phyloP scores from a whole-genome alignment of 2,329 filamentous ascomycete species.

The Elsinoe ampelina region DNA sequence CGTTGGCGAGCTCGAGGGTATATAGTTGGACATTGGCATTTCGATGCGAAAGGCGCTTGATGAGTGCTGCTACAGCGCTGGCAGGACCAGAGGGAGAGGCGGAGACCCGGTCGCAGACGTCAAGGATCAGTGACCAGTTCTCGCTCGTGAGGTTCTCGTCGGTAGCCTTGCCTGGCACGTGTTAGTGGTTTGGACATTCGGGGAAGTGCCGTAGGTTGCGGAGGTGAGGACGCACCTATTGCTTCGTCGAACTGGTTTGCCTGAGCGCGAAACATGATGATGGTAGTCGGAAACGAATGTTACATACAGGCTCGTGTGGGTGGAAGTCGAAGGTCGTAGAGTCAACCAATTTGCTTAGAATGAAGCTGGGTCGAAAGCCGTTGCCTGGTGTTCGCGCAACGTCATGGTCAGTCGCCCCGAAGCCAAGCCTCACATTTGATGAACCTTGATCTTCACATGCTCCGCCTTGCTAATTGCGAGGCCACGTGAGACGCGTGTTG shows the following conservation, averaged over 20 bases:
- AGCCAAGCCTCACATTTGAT: slow-evolving; percentile 8
- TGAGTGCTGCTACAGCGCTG: slow-evolving; percentile 69
- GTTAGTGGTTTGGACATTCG: background rate
- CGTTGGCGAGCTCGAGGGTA: slow-evolving; percentile 86
- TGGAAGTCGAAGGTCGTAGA: background rate
- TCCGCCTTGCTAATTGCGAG: slow-evolving; percentile 3
- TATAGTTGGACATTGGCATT: slow-evolving; percentile 96
- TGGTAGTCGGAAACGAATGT: background rate
- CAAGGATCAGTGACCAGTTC: slow-evolving; percentile 63
- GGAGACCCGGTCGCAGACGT: slow-evolving; percentile 32
- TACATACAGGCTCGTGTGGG: background rate
- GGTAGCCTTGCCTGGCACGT: slow-evolving; percentile 62
- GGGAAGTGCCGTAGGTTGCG: slow-evolving; percentile 9
- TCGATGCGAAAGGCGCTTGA: slow-evolving; percentile 82
- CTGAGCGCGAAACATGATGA: slow-evolving; percentile 37
- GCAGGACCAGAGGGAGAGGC: slow-evolving; percentile 26
- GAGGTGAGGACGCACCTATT: slow-evolving; percentile 45
- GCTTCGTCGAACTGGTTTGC: slow-evolving; percentile 57
- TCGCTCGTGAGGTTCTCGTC: slow-evolving; percentile 92
- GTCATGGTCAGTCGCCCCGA: slow-evolving; percentile 5
- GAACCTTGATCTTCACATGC: background rate
- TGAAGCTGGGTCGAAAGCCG: slow-evolving; percentile 8
- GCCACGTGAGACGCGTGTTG: background rate
- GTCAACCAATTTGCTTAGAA: background rate
- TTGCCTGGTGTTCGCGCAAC: slow-evolving; percentile 6